phyloP scores from a whole-genome alignment of 2,329 filamentous ascomycete species.

The Penicillium polonicum region DNA sequence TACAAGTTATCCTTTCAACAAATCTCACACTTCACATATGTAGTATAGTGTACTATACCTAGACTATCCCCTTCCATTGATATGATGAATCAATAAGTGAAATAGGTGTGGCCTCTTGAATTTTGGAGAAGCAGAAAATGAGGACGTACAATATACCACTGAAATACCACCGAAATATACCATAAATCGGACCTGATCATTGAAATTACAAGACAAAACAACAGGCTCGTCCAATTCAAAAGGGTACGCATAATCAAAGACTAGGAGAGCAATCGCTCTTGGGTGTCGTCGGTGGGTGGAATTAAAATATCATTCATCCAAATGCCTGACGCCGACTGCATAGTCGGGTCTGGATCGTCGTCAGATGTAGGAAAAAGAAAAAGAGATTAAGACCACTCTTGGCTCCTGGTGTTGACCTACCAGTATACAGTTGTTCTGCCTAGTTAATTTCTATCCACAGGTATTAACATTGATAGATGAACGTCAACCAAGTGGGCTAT shows the following conservation, averaged over 20 bases:
- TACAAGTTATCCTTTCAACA: not conserved
- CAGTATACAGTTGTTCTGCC: not conserved
- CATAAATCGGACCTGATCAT: not conserved
- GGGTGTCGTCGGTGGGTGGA: not conserved
- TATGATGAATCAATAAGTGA: not conserved
- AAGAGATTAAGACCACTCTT: not conserved
- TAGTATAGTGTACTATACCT: not conserved
- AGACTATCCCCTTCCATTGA: not conserved
- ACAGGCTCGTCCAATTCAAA: not conserved
- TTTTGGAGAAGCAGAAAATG: not conserved
- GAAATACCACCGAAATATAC: not conserved
- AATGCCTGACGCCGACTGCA: not conserved
- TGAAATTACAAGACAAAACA: not conserved
- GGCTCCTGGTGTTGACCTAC: no score
- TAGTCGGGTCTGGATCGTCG: not conserved
- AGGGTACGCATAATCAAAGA: not conserved
- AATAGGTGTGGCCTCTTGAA: not conserved
- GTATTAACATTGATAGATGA: not conserved
- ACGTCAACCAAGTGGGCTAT: not conserved
- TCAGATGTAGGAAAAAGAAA: not conserved
- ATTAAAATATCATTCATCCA: not conserved
- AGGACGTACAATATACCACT: no score
- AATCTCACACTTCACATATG: not conserved
- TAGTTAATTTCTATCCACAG: not conserved
- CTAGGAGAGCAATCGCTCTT: not conserved